Base-by-base conservation (phyloP, 257 asterid species). In the Solanum chiquidenum region DNA sequence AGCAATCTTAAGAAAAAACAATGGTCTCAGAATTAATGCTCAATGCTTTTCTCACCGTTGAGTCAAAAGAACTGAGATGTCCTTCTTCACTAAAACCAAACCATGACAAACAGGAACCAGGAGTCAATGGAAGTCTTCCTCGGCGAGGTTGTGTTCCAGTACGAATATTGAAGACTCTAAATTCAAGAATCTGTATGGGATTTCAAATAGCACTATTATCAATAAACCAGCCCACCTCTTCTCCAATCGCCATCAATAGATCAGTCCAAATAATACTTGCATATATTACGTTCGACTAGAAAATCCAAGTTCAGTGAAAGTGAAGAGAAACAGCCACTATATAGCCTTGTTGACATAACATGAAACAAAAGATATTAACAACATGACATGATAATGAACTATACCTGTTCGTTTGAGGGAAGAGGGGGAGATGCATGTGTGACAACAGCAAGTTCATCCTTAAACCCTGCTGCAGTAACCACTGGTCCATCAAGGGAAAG, bases 21-120 rank as follows among this genome's bases (percentile, higher is more conserved):
- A 20, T 55, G 21, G 31, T 9, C 40, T 68, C 83, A 75, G 40
- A 46, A 73, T 74, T 68, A 66, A 38, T 33, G 72, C 13, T 21
- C 75, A 89, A 69, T 44, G 79, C 12, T 90, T 85, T 77, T 23
- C 85, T 85, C 92, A 97, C 99, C 98, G 95, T 94, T 49, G 99
- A 95, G 92, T 97, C 99, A 87, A 93, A 97, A 69, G 99, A 93
- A 86, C 99, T 94, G 84, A 95, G 93, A 86, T 91, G 95, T 72
- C 98, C 99, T 91, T 95, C 99, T 88, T 96, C 99, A 66, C 98
- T 95, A 90, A 94, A 96, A 87, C 99, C 99, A 85, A 97, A 91
- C 99, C 99, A 97, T 18, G 93, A 91, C 88, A 97, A 92, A 89
- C 89, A 89, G 42, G 99, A 97, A 74, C 98, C 99, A 75, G 98